phyloP scores from a whole-genome alignment of 1,139 yeast genomes.

The Kazachstania sp. region DNA sequence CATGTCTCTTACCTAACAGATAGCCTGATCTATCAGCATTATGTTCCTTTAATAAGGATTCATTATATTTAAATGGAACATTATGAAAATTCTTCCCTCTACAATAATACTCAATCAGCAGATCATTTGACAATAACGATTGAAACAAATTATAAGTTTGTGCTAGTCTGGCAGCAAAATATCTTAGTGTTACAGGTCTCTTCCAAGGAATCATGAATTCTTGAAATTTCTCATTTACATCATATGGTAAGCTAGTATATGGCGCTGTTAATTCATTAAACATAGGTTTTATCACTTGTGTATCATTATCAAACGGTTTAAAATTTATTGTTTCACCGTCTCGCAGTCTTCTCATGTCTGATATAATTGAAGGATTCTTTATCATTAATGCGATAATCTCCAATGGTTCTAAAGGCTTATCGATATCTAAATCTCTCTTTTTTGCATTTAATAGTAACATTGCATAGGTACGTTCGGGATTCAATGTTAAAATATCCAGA shows the following conservation, averaged over 20 bases:
- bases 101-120: slow-evolving; percentile 48
- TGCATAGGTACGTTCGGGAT: slow-evolving; percentile 19
- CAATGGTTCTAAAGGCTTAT: slow-evolving; percentile 40
- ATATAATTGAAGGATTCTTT: slow-evolving; percentile 31
- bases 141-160: slow-evolving; percentile 39
- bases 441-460: slow-evolving; percentile 39
- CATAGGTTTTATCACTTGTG: too few relatives aligned
- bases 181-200: slow-evolving; percentile 46
- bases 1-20: slow-evolving; percentile 49
- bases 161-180: slow-evolving; percentile 47
- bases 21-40: slow-evolving; percentile 36
- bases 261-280: too few relatives aligned
- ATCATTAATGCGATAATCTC: slow-evolving; percentile 35
- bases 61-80: slow-evolving; percentile 34
- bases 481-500: slow-evolving; percentile 33
- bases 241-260: not conserved
- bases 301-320: slow-evolving; percentile 33
- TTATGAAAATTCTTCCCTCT: slow-evolving; percentile 35
- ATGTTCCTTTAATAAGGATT: slow-evolving; percentile 26
- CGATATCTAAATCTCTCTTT: slow-evolving; percentile 40
- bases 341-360: slow-evolving; percentile 42
- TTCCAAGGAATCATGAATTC: slow-evolving; percentile 38
- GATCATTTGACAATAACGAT: slow-evolving; percentile 32
- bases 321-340: slow-evolving; percentile 41
- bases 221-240: slow-evolving; percentile 7